phyloP scores from a whole-genome alignment of 2,329 filamentous ascomycete species.

The Sarocladium brachiariae region DNA sequence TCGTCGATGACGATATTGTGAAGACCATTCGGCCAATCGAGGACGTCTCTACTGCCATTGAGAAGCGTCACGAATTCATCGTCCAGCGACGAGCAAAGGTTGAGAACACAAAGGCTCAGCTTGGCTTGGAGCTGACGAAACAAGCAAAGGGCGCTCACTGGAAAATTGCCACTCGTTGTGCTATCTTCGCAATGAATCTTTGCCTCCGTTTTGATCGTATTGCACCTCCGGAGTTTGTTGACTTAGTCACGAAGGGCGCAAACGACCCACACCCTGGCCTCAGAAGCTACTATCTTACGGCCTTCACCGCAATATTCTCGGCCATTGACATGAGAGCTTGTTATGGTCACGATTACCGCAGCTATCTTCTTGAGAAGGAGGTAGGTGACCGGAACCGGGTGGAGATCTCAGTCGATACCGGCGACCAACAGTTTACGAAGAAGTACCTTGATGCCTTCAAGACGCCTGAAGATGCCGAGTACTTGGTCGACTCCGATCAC shows the following conservation, averaged over 20 bases:
- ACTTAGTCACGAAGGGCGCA: slow-evolving; percentile 73
- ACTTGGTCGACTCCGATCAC: slow-evolving; percentile 86
- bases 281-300: slow-evolving; percentile 72
- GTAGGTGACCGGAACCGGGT: slow-evolving; percentile 65
- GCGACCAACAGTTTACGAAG: slow-evolving; percentile 71
- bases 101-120: slow-evolving; percentile 72
- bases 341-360: slow-evolving; percentile 80
- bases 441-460: slow-evolving; percentile 74
- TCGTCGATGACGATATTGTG: slow-evolving; percentile 66
- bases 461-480: slow-evolving; percentile 60
- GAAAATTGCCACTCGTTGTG: slow-evolving; percentile 89
- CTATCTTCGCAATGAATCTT: slow-evolving; percentile 83
- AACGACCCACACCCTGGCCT: slow-evolving; percentile 88
- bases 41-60: slow-evolving; percentile 55
- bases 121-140: slow-evolving; percentile 76
- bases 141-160: slow-evolving; percentile 78
- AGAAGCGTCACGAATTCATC: slow-evolving; percentile 60
- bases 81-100: slow-evolving; percentile 67
- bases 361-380: slow-evolving; percentile 78
- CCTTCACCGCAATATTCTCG: slow-evolving; percentile 71
- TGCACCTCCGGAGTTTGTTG: slow-evolving; percentile 72
- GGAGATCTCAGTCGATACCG: slow-evolving; percentile 62
- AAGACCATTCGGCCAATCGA: slow-evolving; percentile 63
- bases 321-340: slow-evolving; percentile 79
- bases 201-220: slow-evolving; percentile 88